These are phyloP conservation scores for Annulohypoxylon maeteangense DNA, from an alignment of 495 filamentous ascomycete genomes.

Conservation along the genomic window DNA sequence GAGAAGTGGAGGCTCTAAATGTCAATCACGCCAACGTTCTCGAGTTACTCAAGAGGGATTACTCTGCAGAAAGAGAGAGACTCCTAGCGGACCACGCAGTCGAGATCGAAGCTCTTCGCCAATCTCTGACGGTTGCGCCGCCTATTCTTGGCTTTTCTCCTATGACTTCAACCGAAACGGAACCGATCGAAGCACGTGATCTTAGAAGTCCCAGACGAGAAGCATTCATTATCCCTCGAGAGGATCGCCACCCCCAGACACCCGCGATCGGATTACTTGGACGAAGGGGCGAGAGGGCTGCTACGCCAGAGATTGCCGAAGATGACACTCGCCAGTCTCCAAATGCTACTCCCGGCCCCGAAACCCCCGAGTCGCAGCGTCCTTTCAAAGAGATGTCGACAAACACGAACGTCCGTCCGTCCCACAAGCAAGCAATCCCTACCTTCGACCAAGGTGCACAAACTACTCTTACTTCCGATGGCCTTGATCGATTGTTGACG, in stretches of 20 bases:
- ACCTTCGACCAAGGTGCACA: slow-evolving; percentile 76
- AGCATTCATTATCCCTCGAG: slow-evolving; percentile 60
- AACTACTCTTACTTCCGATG: slow-evolving; percentile 76
- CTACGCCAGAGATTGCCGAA: slow-evolving; percentile 62
- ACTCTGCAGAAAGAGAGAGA: slow-evolving; percentile 34
- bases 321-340: slow-evolving; percentile 63
- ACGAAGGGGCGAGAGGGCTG: slow-evolving; percentile 51
- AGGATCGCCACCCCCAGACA: slow-evolving; percentile 39
- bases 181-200: slow-evolving; percentile 55
- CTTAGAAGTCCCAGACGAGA: slow-evolving; percentile 59
- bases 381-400: slow-evolving; percentile 56
- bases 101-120: slow-evolving; percentile 43
- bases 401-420: slow-evolving; percentile 50
- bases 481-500: slow-evolving; percentile 72
- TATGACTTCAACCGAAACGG: slow-evolving; percentile 60
- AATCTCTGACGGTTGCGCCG: slow-evolving; percentile 25
- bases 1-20: slow-evolving; percentile 38
- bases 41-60: slow-evolving; percentile 26
- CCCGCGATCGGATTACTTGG: slow-evolving; percentile 55
- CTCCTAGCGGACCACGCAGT: slow-evolving; percentile 36
- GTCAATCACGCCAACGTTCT: slow-evolving; percentile 31
- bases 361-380: slow-evolving; percentile 55
- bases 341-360: slow-evolving; percentile 47
- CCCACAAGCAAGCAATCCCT: slow-evolving; percentile 50
- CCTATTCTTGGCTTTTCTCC: slow-evolving; percentile 58